phyloP scores from a whole-genome alignment of 208 protist species.

The Crithidia acanthocephali region DNA sequence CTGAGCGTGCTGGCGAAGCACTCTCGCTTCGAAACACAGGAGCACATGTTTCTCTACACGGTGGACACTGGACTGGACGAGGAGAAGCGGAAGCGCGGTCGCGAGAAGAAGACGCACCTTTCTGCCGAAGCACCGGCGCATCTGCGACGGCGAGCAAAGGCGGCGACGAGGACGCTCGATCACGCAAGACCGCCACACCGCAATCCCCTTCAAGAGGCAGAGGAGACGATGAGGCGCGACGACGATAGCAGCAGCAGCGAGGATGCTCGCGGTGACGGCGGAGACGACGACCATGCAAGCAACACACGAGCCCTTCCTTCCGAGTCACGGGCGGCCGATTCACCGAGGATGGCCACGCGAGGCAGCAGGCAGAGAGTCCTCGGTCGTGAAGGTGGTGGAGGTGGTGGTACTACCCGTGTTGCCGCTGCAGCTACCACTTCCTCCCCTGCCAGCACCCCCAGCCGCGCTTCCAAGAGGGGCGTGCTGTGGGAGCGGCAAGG shows the following conservation, averaged over 20 bases:
- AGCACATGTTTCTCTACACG: conserved; percentile 75
- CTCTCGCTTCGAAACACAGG: conserved; percentile 71
- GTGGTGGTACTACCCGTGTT: neutral
- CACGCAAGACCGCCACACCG: too few species aligned
- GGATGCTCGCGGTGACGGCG: neutral
- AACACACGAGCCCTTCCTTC: neutral
- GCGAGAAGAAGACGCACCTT: neutral
- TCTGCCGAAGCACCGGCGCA: neutral
- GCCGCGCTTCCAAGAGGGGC: neutral
- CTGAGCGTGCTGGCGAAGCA: conserved; percentile 57
- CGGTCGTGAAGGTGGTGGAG: neutral
- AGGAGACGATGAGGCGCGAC: too few species aligned
- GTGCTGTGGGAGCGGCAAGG: conserved; percentile 34
- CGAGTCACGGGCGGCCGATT: neutral
- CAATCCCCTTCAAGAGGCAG: too few species aligned
- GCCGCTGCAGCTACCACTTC: too few species aligned
- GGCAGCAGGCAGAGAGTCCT: neutral
- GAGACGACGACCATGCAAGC: conserved; percentile 1
- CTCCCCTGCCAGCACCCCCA: neutral
- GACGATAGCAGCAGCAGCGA: too few species aligned
- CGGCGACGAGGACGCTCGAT: neutral
- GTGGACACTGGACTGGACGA: conserved; percentile 38
- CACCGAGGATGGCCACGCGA: neutral
- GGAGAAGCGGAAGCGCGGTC: conserved; percentile 29
- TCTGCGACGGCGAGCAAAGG: neutral